These are phyloP conservation scores for Starmerella kuoi DNA, from an alignment of 805 yeast genomes.

Conservation along the genomic window DNA sequence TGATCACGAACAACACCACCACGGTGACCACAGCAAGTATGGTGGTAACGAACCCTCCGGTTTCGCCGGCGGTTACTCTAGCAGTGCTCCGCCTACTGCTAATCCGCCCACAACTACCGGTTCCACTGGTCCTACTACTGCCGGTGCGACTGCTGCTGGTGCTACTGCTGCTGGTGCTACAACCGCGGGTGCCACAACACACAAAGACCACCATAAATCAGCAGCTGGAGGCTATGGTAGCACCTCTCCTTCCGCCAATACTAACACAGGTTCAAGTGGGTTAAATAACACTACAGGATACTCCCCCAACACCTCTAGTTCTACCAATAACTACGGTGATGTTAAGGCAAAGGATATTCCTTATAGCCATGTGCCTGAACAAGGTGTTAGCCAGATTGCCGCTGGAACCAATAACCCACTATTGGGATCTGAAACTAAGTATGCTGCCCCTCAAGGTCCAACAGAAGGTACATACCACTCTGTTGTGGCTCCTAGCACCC, in stretches of 20 bases:
- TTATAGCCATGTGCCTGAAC: conserved; percentile 2
- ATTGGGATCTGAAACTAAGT: conserved; percentile 1
- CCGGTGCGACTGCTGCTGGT: too few relatives aligned
- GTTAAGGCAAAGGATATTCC: conserved; percentile 1
- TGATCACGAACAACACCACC: conserved; percentile 3
- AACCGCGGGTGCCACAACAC: neutral
- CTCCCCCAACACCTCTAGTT: too few relatives aligned
- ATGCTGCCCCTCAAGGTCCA: neutral
- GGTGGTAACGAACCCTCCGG: too few relatives aligned
- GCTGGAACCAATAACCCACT: conserved; percentile 2
- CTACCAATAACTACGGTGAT: neutral
- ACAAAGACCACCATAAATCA: neutral
- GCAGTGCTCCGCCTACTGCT: neutral
- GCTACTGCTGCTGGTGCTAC: too few relatives aligned
- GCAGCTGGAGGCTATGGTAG: neutral
- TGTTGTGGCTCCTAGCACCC: too few relatives aligned
- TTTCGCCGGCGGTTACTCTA: too few relatives aligned
- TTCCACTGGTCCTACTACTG: too few relatives aligned
- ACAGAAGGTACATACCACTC: too few relatives aligned
- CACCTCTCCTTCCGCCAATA: neutral
- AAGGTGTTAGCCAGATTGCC: conserved; percentile 3
- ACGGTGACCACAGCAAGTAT: neutral
- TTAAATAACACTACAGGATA: too few relatives aligned
- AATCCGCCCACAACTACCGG: too few relatives aligned
- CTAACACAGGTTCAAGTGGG: too few relatives aligned